phyloP scores from a whole-genome alignment of 2,329 filamentous ascomycete genomes.

The Neofusicoccum kwambonambiense region DNA sequence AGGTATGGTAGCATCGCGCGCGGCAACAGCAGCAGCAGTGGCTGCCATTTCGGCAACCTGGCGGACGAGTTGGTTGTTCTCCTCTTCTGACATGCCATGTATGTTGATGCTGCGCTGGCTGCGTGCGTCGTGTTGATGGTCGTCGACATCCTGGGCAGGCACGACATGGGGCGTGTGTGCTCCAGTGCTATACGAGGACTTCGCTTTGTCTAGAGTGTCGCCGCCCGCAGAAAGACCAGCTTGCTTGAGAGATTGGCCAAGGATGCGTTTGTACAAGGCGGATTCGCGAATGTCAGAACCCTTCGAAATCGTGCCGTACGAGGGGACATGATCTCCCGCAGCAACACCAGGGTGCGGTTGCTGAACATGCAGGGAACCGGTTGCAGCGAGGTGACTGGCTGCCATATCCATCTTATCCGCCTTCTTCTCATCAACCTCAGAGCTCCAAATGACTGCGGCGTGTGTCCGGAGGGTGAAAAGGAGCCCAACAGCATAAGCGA shows the following conservation, averaged over 20 bases:
- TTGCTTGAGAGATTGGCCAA: constrained; percentile 85
- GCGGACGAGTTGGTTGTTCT: constrained; percentile 76
- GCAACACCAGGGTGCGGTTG: constrained; percentile 16
- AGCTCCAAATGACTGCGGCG: constrained; percentile 95
- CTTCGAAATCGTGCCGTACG: constrained; percentile 25
- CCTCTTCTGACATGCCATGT: constrained; percentile 73
- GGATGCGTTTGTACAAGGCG: constrained; percentile 86
- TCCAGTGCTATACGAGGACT: constrained; percentile 18
- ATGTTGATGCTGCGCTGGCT: constrained; percentile 45
- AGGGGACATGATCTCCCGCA: constrained; percentile 22
- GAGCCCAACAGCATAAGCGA: constrained; percentile 89
- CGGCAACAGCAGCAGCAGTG: constrained; percentile 82
- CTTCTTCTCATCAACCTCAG: constrained; percentile 60
- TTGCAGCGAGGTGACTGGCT: constrained; percentile 34
- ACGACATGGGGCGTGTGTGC: constrained; percentile 35
- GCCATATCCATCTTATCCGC: constrained; percentile 38
- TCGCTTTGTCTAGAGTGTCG: neutral
- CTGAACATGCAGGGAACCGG: constrained; percentile 24
- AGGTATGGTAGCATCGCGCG: constrained; percentile 65
- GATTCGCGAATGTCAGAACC: constrained; percentile 67
- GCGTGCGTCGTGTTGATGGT: constrained; percentile 37
- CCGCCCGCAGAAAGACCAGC: constrained; percentile 61
- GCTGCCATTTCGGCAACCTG: constrained; percentile 93
- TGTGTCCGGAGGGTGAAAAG: constrained; percentile 96
- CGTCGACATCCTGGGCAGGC: constrained; percentile 35